Base-by-base conservation (phyloP, 345 rosid genomes). In the Bruguiera sexangula region DNA sequence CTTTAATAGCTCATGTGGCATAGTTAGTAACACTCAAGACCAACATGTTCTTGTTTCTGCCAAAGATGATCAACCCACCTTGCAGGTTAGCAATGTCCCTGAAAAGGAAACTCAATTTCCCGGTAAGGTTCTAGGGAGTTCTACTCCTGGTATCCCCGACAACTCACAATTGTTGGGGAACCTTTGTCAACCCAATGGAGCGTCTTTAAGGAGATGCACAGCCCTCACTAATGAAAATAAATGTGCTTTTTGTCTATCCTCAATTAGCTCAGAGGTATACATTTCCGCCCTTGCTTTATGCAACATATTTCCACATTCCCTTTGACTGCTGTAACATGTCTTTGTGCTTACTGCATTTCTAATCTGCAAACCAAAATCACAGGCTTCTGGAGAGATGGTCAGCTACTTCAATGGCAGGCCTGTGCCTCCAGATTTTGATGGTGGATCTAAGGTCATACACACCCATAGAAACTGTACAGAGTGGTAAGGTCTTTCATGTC, bases 361-460 rank as follows among this genome's bases (percentile, higher is more conserved):
- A 48, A 55, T 69, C 65, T 72, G 71, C 58, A 29, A 73, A 67
- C 48, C 10, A 30, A 72, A 75, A 60, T 66, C 55, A 65, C 85
- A 95, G 96, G 89, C 74, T 74, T 85, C 96, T 27, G 96, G 96
- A 72, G 89, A 95, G 87, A 92, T 95, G 88, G 73, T 83, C 59
- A 88, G 85, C 81, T 95, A 86, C 81, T 69, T 54, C 72, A 76
- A 82, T 75, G 97, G 97, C 55, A 80, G 75, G 69, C 79, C 87
- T 63, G 91, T 92, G 51, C 80, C 88, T 77, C 84, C 81, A 63
- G 88, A 83, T 78, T 72, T 81, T 65, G 64, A 55, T 71, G 86
- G 76, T 62, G 85, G 91, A 72, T 82, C 76, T 69, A 82, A 82
- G 85, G 74, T 84, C 71, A 78, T 87, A 78, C 92, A 95, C 77